These are phyloP conservation scores for Eimeria nieschulzi DNA, from an alignment of 169 alveolate species.

Conservation along the genomic window DNA sequence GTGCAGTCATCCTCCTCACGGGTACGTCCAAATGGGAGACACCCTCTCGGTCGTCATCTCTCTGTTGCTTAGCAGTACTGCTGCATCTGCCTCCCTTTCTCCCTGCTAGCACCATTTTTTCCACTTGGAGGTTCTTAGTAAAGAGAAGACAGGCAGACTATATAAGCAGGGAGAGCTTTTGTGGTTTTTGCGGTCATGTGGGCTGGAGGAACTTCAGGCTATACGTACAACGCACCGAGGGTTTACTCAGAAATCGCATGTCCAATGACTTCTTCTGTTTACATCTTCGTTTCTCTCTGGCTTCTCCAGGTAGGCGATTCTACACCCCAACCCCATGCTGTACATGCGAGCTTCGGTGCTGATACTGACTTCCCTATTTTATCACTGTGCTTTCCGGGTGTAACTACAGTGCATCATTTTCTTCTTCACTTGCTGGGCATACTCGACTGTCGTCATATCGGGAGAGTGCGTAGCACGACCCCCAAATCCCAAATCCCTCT, in stretches of 20 bases:
- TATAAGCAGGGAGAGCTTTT: too few relatives aligned
- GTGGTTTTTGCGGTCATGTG: not conserved
- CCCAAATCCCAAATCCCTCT: slow-evolving; percentile 31
- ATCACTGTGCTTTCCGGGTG: not conserved
- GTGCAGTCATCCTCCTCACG: slow-evolving; percentile 74
- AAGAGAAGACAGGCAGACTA: not conserved
- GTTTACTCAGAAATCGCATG: slow-evolving; percentile 76
- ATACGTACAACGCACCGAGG: slow-evolving; percentile 74
- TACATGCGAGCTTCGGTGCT: not conserved
- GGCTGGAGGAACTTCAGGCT: slow-evolving; percentile 15
- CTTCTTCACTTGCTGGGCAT: slow-evolving; percentile 69
- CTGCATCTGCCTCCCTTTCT: not conserved
- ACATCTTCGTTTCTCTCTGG: slow-evolving; percentile 75
- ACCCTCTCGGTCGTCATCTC: too few relatives aligned
- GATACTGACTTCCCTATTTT: not conserved
- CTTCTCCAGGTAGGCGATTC: slow-evolving; percentile 69
- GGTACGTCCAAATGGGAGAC: slow-evolving; percentile 1
- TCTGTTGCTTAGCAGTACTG: too few relatives aligned
- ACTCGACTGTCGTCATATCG: slow-evolving; percentile 21
- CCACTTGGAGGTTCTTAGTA: not conserved
- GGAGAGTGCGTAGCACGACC: not conserved
- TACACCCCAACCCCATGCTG: not conserved
- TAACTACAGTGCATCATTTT: slow-evolving; percentile 36
- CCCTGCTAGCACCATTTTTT: not conserved
- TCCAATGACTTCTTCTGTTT: slow-evolving; percentile 72